phyloP scores from a whole-genome alignment of 1,139 yeast genomes.

The Tardiomyces depauwii region DNA sequence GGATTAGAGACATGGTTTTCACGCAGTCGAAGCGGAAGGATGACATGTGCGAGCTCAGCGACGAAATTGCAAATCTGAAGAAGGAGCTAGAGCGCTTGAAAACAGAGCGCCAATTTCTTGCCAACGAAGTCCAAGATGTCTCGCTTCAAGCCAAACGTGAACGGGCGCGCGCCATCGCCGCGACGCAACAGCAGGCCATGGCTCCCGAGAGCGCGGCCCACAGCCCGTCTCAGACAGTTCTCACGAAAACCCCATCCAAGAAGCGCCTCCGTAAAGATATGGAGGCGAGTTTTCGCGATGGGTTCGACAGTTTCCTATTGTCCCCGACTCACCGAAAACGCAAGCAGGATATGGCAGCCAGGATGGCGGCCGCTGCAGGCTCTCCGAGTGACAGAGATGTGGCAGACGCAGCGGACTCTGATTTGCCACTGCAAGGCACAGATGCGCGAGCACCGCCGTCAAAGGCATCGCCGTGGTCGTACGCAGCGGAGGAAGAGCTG shows the following conservation, averaged over 20 bases:
- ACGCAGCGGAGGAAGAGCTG: not conserved
- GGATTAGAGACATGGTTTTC: conserved; percentile 32
- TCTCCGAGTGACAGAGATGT: conserved; percentile 2
- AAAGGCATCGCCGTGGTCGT: too few species aligned
- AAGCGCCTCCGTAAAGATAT: conserved; percentile 10
- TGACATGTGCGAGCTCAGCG: conserved; percentile 15
- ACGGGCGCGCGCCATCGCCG: conserved; percentile 10
- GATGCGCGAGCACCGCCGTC: too few species aligned
- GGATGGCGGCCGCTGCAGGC: conserved; percentile 1
- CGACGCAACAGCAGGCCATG: not conserved
- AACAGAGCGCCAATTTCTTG: conserved; percentile 60
- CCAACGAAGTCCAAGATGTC: conserved; percentile 27
- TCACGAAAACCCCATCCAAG: conserved; percentile 5
- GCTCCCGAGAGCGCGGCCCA: not conserved
- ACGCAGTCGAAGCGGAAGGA: conserved; percentile 16
- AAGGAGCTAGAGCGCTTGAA: conserved; percentile 44
- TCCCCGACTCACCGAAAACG: conserved; percentile 2
- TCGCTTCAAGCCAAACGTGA: conserved; percentile 7
- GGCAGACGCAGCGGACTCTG: not conserved
- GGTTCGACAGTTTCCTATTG: conserved; percentile 11
- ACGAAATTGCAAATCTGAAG: conserved; percentile 33
- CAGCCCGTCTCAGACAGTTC: conserved; percentile 1
- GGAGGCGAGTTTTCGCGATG: conserved; percentile 18
- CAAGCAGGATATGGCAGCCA: conserved; percentile 3
- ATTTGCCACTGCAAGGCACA: too few species aligned